Percentiles rank a stretch among this genome's conserved stretches.
Evolutionary conservation across 2,329 filamentous ascomycete species (phyloP).

Genomic region (Pseudocercospora eumusae): DNA sequence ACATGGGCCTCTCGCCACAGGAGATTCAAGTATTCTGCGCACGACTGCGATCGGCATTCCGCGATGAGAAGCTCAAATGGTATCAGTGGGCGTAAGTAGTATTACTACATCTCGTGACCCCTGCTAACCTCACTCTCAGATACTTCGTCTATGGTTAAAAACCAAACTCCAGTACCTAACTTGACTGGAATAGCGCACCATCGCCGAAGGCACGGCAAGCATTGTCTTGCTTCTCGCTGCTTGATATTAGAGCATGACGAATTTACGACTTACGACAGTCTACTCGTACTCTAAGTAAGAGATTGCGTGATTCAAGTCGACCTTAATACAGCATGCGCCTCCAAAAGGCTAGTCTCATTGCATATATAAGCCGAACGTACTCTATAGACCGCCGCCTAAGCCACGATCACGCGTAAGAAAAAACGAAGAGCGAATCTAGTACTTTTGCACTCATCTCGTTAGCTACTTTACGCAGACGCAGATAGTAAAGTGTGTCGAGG

Average conservation of each 20-base stretch:
- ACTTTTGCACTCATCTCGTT: no score
- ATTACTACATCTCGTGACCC: background rate
- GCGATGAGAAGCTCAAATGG: conserved; percentile 16
- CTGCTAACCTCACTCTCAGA: background rate
- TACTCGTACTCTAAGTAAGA: background rate
- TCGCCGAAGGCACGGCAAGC: background rate
- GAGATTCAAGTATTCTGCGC: conserved; percentile 25
- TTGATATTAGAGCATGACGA: background rate
- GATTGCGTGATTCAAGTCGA: background rate
- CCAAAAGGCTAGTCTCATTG: background rate
- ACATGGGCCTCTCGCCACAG: conserved; percentile 15
- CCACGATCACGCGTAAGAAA: background rate
- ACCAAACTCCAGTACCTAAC: background rate
- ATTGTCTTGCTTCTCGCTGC: background rate
- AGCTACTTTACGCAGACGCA: background rate
- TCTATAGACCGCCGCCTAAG: background rate
- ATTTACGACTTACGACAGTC: background rate
- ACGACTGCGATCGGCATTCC: conserved; percentile 16
- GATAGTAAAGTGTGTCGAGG: background rate
- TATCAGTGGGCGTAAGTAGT: conserved; percentile 21
- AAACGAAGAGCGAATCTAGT: background rate
- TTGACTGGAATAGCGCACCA: no score
- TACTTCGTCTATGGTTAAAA: background rate
- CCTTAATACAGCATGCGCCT: background rate
- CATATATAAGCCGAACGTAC: background rate